Base-by-base conservation (phyloP, 2,329 filamentous ascomycete species). In the Colletotrichum euphorbiae region DNA sequence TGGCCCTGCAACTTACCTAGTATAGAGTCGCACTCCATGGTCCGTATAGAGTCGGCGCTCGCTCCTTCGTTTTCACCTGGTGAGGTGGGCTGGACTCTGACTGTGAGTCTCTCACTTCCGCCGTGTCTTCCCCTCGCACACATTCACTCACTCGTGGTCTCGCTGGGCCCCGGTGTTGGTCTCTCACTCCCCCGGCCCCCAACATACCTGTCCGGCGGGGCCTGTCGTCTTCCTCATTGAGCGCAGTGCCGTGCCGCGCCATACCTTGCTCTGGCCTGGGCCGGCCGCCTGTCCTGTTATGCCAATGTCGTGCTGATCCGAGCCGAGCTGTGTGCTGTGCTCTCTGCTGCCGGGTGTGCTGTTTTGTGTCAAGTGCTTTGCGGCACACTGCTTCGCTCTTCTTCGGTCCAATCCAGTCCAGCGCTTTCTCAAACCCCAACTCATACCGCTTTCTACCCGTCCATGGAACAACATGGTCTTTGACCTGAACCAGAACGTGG, bases 41-140 rank as follows among this genome's bases (percentile, higher is more conserved):
- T n/a, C n/a, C n/a, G n/a, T n/a, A n/a, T n/a, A 28, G 42, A 56
- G 45, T 60, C 62, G 62, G 54, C 60, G 62, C 36, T 60, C 55
- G 19, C 40, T 31, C 55, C 12, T 46, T 60, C 38, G 33, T 31
- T 43, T 43, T 28, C 19, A 40, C 33, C 19, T 43, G 52, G 15
- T 40, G 13, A 40, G 19, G 19, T 28, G 52, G 36, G 28, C 38
- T 56, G 52, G 52, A 56, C 62, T 60, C 45, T 63, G 52, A 28
- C 11, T 56, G 36, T 56, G 43, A 38, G 55, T 51, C 55, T 63
- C 42, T 63, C 28, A 40, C 19, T 56, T 13, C 42, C 46, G 51
- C 19, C 15, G 33, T 38, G 33, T 21, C 36, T 15, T 38, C 9
- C 36, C 13, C 36, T 38, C 36, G 13, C 36, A 12, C 51, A 28